Evolutionary conservation across 2,329 filamentous ascomycete genomes (phyloP).

Genomic region (Botrytis deweyae): DNA sequence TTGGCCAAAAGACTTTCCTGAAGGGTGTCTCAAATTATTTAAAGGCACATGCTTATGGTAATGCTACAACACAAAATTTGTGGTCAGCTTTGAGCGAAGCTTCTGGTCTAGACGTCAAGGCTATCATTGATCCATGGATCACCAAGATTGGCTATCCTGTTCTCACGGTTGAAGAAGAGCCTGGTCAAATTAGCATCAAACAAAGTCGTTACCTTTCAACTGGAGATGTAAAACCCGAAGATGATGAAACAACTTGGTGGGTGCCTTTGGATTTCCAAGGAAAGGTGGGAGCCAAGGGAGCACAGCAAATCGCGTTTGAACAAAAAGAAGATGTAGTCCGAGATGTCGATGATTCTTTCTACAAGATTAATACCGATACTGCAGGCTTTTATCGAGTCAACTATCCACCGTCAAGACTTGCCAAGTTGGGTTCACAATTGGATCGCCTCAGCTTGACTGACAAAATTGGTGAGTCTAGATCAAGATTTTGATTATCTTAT

Average conservation of each 20-base stretch:
- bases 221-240: constrained; percentile 85
- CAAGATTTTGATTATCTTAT: not conserved
- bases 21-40: constrained; percentile 88
- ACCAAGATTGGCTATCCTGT: constrained; percentile 93
- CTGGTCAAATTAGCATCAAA: constrained; percentile 75
- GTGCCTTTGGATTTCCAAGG: constrained; percentile 84
- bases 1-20: constrained; percentile 85
- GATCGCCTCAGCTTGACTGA: constrained; percentile 78
- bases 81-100: constrained; percentile 87
- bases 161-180: constrained; percentile 79
- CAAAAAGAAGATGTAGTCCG: constrained; percentile 74
- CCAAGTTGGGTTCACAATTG: constrained; percentile 75
- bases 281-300: constrained; percentile 61
- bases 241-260: constrained; percentile 95
- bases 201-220: constrained; percentile 90
- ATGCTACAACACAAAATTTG: constrained; percentile 87
- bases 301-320: constrained; percentile 67
- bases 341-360: constrained; percentile 76
- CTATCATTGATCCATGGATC: constrained; percentile 94
- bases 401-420: constrained; percentile 51
- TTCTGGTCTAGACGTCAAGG: constrained; percentile 81
- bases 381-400: constrained; percentile 92
- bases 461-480: constrained; percentile 67
- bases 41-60: constrained; percentile 80
- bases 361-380: constrained; percentile 73